Base-by-base conservation (phyloP, 164 flowering plant genomes). In the Nelumbo lutea region DNA sequence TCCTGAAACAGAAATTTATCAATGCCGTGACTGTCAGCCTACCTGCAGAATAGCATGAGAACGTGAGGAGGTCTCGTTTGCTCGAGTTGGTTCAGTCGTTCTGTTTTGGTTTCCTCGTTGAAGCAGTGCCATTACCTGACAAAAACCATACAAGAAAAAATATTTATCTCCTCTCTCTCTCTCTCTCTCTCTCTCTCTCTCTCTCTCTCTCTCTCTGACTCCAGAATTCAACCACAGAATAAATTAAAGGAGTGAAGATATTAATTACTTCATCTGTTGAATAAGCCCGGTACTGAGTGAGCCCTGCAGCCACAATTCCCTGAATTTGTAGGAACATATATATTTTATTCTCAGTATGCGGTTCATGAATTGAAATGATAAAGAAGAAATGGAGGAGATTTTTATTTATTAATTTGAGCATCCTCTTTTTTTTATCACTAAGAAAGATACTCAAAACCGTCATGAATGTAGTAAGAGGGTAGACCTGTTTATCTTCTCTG, bases 1-100 rank as follows among this genome's bases (percentile, higher is more conserved):
- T 27, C 27, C 27, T 27, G 27, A 27, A 27, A 27, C 27, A 27
- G 27, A 27, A 27, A 27, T 27, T 27, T 27, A 6, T 38, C 43
- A 61, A 48, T 2, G 57, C 4, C 14, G 1, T 15, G 53, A 42
- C 44, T 61, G 13, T 8, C 7, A 13, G 66, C 61, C 6, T 73
- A 93, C 98, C 98, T 90, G 98, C 59, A 93, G 83, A 80, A 93
- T 93, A 41, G 98, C 98, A 75, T 93, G 98, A 70, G 96, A 93
- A 1, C 98, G 88, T 0, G 98, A 93, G 68, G 98, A 90, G 10
- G 98, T 90, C 82, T 93, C 98, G 77, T 93, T 93, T 60, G 72
- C 90, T 14, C 96, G 90, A 67, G 96, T 93, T 57, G 98, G 96
- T 79, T 93, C 98, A 57, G 98, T 93, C 1, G 98, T 90, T 75